Evolutionary conservation across 2,329 filamentous ascomycete species (phyloP), one percentile per base, ranked within the genome.

Genomic region (Alternaria incomplexa): DNA sequence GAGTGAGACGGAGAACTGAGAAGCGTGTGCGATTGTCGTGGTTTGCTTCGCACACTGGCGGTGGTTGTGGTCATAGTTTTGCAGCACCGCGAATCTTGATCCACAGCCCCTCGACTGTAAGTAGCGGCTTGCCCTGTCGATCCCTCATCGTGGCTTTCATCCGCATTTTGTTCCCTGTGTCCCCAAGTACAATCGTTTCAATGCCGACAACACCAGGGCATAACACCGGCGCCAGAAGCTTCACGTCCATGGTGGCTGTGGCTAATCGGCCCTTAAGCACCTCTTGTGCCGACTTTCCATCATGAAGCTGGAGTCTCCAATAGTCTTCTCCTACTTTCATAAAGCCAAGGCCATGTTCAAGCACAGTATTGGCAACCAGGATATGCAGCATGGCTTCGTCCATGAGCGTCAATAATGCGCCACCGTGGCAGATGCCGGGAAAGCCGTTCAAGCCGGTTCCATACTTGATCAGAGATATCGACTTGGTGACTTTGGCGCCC

Each of bases 391-490:
- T 62, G 54, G 85, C 86, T 81, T 93, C 91, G 77, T 91, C 87
- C 53, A 93, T 77, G 12, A 91, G 77, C 1, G 88, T 92, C 13
- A 89, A 89, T 26, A 90, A 82, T 4, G 86, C 83, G 13, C 91
- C 91, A 53, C 91, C 91, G 77, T 94, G 91, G 55, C 88, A 87
- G 26, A 90, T 84, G 17, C 86, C 85, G 3, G 90, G 90, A 87
- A 90, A 93, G 9, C 91, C 90, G 30, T 84, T 82, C 12, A 89
- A 75, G 1, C 67, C 69, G 3, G 46, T 50, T 3, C 66, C 72
- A 51, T 63, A 75, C 55, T 70, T 68, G 43, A 55, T 62, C 3
- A 76, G 67, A 20, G 69, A 66, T 9, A 73, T 54, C 0, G 66
- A 58, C 26, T 63, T 64, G 5, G 50, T 61, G 26, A 72, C 25